Evolutionary conservation across 1,284 basidiomycete genomes (phyloP).

Genomic region (Inonotus hispidus): DNA sequence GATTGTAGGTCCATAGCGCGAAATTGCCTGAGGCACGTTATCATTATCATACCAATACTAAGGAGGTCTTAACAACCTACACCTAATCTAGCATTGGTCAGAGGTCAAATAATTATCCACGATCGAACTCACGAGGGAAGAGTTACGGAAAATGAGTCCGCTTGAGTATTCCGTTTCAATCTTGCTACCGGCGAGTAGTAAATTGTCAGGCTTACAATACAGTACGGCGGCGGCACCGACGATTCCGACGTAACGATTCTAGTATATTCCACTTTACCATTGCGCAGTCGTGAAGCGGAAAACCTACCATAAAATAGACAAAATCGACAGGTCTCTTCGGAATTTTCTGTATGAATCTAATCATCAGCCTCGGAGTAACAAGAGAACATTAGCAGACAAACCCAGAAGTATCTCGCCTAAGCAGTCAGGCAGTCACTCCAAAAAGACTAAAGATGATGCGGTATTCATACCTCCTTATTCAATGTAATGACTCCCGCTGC

Average conservation of each 20-base stretch:
- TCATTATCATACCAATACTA: neutral
- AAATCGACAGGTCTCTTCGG: neutral
- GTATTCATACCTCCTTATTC: neutral
- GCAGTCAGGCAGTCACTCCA: neutral
- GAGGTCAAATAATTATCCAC: too few relatives aligned
- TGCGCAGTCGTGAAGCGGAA: too few relatives aligned
- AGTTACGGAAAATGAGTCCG: neutral
- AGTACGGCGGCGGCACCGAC: neutral
- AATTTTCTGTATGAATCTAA: neutral
- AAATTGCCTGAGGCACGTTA: neutral
- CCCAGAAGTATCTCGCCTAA: neutral
- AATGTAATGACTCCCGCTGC: neutral
- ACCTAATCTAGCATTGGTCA: neutral
- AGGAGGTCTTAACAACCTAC: neutral
- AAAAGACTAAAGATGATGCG: neutral
- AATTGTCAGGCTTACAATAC: conserved; percentile 1
- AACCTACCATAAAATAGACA: neutral
- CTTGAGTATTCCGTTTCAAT: neutral
- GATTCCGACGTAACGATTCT: conserved; percentile 7
- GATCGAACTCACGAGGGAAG: neutral
- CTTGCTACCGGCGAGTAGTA: neutral
- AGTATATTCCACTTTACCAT: neutral
- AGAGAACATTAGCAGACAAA: neutral
- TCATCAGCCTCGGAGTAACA: neutral
- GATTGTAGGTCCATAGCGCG: neutral